Base-by-base conservation (phyloP, 2,329 filamentous ascomycete genomes). In the Colletotrichum cuscutae region DNA sequence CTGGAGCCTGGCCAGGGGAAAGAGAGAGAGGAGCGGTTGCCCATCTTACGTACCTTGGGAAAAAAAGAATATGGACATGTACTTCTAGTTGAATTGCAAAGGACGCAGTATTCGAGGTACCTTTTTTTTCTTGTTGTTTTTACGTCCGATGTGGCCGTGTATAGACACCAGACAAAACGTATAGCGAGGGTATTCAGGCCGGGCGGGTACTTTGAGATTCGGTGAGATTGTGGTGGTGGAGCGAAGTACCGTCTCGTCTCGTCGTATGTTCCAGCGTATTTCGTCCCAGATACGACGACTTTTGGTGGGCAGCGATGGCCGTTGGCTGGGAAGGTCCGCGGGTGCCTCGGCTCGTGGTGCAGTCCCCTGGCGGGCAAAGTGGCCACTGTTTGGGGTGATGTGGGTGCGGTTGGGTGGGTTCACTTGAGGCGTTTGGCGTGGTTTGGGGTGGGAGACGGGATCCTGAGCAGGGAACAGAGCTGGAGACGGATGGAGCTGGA, bases 291-390 rank as follows among this genome's bases (percentile, higher is more conserved):
- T 60, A 68, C 52, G 53, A 56, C 53, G 15, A 49, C 19, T 49
- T n/a, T 4, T 32, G 68, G 62, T 66, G 13, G 35, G 35, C 30
- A 32, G 30, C 30, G 9, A 32, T 37, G 62, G 62, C 68, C 68
- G 56, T 70, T 72, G 46, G 28, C 61, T 63, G 24, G 42, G 49
- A 62, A 52, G 54, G 42, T 69, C 35, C 35, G 71, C 71, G 66
- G 71, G 60, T 71, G 67, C 71, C 71, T 73, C 66, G 71, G 71
- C 58, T 70, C 58, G 70, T 35, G 37, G 53, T 56, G 46, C 26
- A 49, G 15, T 49, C 15, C 42, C 28, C n/a, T n/a, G 19, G n/a
- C 5, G 32, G 28, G 26, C 42, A 52, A 35, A 28, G 65, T 54
- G 32, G 57, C 32, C 58, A 56, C 49, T 56, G 53, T 61, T 58